phyloP scores from a whole-genome alignment of 192 early-diverging fungal species.

The Gamsiella multidivaricata region DNA sequence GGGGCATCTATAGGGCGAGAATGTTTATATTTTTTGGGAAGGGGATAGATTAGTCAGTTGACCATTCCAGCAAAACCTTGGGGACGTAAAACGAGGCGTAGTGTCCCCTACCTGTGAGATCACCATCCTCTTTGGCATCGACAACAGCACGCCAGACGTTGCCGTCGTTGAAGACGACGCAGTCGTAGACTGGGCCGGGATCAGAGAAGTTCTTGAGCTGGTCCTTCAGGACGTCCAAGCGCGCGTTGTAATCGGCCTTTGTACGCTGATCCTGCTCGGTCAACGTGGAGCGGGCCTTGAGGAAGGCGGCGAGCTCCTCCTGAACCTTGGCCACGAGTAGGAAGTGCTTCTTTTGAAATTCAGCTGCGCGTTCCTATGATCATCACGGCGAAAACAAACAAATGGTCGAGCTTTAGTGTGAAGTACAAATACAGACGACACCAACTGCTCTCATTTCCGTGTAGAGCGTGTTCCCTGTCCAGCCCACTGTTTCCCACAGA shows the following conservation, averaged over 20 bases:
- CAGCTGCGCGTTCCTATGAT: constrained; percentile 58
- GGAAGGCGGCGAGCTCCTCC: constrained; percentile 60
- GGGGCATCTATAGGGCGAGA: constrained; percentile 47
- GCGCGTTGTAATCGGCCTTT: constrained; percentile 71
- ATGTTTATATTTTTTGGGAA: too few species aligned
- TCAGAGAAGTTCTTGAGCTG: constrained; percentile 74
- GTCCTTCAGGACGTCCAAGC: constrained; percentile 73
- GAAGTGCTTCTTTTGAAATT: constrained; percentile 62
- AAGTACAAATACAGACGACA: background rate
- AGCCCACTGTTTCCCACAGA: background rate
- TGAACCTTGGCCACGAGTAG: constrained; percentile 56
- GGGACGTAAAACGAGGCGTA: background rate
- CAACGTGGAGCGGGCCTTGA: constrained; percentile 53
- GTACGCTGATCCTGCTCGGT: constrained; percentile 54
- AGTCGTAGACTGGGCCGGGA: constrained; percentile 82
- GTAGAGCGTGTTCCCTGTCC: too few species aligned
- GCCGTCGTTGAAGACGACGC: constrained; percentile 91
- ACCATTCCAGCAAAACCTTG: too few species aligned
- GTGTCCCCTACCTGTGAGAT: constrained; percentile 67
- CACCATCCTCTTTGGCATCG: constrained; percentile 81
- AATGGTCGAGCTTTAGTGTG: background rate
- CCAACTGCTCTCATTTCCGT: too few species aligned
- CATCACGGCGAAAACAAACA: background rate
- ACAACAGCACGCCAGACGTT: constrained; percentile 86
- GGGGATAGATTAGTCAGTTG: background rate